A percentile compares a stretch with the other conserved stretches of the same genome.
phyloP scores from a whole-genome alignment of 2,329 filamentous ascomycete species.

The Xylaria sp. region DNA sequence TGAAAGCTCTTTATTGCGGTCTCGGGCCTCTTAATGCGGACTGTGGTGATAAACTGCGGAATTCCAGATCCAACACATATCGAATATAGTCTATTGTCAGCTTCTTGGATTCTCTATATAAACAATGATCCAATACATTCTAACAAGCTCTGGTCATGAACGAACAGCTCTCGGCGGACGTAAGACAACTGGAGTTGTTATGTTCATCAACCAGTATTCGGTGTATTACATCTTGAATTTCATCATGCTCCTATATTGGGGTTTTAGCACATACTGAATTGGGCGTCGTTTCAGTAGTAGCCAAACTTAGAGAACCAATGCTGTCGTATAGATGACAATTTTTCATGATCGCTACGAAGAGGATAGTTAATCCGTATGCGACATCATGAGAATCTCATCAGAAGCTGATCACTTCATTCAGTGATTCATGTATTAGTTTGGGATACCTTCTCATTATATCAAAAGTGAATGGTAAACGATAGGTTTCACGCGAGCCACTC shows the following conservation, averaged over 20 bases:
- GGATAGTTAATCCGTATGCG: neutral
- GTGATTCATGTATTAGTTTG: neutral
- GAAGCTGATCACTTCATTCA: neutral
- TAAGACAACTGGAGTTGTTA: neutral
- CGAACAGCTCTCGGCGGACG: neutral
- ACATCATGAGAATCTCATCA: neutral
- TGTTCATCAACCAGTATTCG: neutral
- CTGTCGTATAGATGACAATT: neutral
- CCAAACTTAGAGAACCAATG: neutral
- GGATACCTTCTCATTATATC: no score
- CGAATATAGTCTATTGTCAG: neutral
- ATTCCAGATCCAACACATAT: neutral
- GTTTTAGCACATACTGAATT: no score
- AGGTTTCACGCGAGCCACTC: neutral
- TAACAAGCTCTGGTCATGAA: neutral
- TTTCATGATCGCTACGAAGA: neutral
- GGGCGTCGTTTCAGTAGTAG: neutral
- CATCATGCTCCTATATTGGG: no score
- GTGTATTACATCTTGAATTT: no score
- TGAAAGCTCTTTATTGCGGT: neutral
- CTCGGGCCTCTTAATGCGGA: neutral
- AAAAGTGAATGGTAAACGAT: no score
- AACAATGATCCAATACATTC: neutral
- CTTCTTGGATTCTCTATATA: neutral
- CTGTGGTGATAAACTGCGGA: neutral